Conservation (phyloP, 495 filamentous ascomycete species). For the Penicillium pancosmium region DNA sequence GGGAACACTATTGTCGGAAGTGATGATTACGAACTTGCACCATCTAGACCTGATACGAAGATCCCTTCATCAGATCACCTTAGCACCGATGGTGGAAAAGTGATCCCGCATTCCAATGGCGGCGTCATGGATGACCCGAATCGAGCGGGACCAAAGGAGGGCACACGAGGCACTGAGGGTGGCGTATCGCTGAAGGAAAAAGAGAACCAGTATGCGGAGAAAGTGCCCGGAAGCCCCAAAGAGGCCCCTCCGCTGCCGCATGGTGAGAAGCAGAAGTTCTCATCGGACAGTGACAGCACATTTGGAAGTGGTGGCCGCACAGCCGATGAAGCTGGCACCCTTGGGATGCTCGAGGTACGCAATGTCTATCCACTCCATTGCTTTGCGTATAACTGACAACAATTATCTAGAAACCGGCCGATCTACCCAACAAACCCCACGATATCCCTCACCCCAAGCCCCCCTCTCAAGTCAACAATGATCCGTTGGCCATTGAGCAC, state of each 20-base stretch:
- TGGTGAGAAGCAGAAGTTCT: conserved; percentile 66
- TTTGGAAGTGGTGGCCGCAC: conserved; percentile 16
- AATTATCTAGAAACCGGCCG: conserved; percentile 70
- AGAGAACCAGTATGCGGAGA: conserved; percentile 68
- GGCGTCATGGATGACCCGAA: conserved; percentile 90
- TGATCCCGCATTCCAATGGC: conserved; percentile 77
- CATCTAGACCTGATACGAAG: conserved; percentile 32
- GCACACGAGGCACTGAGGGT: conserved; percentile 84
- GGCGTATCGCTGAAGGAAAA: conserved; percentile 84
- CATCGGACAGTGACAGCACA: conserved; percentile 42
- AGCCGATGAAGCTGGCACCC: conserved; percentile 38
- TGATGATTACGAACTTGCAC: conserved; percentile 20
- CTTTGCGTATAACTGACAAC: conserved; percentile 19
- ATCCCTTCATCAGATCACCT: conserved; percentile 38
- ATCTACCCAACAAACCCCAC: conserved; percentile 78
- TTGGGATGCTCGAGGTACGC: conserved; percentile 70
- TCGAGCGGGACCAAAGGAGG: conserved; percentile 71
- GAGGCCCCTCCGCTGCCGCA: conserved; percentile 81
- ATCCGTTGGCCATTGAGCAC: conserved; percentile 62
- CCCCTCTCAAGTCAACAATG: conserved; percentile 64
- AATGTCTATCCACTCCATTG: background rate
- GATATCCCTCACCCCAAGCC: conserved; percentile 76
- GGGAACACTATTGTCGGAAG: conserved; percentile 27
- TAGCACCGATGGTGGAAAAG: conserved; percentile 59
- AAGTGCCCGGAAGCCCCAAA: conserved; percentile 79